Evolutionary conservation across 2,329 filamentous ascomycete genomes (phyloP).

Genomic region (Fusarium compactum): DNA sequence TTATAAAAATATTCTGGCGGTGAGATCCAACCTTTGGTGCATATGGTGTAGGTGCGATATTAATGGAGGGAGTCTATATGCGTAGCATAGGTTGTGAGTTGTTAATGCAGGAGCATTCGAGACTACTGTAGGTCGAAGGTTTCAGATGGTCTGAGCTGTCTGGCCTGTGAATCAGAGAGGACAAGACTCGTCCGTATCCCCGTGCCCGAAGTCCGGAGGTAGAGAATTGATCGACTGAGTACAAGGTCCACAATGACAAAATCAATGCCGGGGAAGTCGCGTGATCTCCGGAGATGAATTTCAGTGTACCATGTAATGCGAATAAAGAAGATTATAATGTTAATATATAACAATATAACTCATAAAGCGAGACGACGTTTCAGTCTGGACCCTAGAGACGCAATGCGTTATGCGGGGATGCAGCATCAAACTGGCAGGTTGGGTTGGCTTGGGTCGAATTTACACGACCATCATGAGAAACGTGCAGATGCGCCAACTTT

Average conservation of each 20-base stretch:
- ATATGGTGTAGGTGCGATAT: conserved; percentile 10
- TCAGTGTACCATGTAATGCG: conserved; percentile 16
- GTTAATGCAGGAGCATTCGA: conserved; percentile 33
- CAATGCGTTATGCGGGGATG: conserved; percentile 33
- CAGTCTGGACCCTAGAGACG: conserved; percentile 12
- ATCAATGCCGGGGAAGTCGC: conserved; percentile 25
- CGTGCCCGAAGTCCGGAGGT: conserved; percentile 17
- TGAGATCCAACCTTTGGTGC: conserved; percentile 11
- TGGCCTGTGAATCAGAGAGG: conserved; percentile 8
- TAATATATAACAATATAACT: conserved; percentile 6
- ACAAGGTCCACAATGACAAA: conserved; percentile 26
- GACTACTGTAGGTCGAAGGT: conserved; percentile 27
- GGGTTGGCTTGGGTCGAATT: background rate
- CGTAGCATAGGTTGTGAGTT: conserved; percentile 23
- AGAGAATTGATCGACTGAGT: background rate
- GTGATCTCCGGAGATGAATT: conserved; percentile 24
- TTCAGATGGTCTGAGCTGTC: conserved; percentile 28
- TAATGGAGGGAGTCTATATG: conserved; percentile 28
- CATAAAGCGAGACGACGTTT: background rate
- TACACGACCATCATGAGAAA: conserved; percentile 16
- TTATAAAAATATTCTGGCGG: conserved; percentile 27
- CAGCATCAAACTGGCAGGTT: conserved; percentile 24
- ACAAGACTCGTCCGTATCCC: conserved; percentile 16
- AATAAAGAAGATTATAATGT: background rate
- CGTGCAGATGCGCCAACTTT: conserved; percentile 29